Evolutionary conservation across 805 yeast species (phyloP).

Genomic region (Yamadazyma insecticola): DNA sequence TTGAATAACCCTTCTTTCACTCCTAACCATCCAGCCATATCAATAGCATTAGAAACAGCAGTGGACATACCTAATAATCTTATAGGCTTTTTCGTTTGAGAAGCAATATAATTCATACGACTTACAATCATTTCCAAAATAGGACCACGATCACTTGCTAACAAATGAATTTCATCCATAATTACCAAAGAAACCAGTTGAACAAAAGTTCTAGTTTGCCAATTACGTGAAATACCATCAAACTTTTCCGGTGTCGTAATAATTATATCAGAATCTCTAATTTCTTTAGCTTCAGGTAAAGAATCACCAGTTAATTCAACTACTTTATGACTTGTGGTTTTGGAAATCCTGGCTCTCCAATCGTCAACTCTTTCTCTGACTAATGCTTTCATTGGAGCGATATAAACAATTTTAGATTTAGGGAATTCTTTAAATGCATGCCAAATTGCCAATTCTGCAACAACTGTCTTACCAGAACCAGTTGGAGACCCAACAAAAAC

Average conservation of each 20-base stretch:
- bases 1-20: conserved; percentile 72
- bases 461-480: conserved; percentile 97
- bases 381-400: conserved; percentile 87
- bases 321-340: conserved; percentile 43
- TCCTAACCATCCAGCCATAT: conserved; percentile 82
- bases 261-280: conserved; percentile 66
- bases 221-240: conserved; percentile 82
- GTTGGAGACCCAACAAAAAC: conserved; percentile 97
- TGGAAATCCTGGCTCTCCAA: conserved; percentile 57
- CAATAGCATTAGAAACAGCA: conserved; percentile 81
- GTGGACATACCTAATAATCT: conserved; percentile 76
- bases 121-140: conserved; percentile 86
- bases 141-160: conserved; percentile 85
- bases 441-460: conserved; percentile 96
- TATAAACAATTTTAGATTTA: conserved; percentile 72
- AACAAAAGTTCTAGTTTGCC: conserved; percentile 76
- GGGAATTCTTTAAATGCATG: conserved; percentile 86
- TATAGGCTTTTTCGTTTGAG: conserved; percentile 55
- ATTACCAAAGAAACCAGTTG: conserved; percentile 70
- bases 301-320: conserved; percentile 85
- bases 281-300: conserved; percentile 63
- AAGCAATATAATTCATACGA: conserved; percentile 70
- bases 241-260: conserved; percentile 85
- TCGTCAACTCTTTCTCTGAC: conserved; percentile 82
- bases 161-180: conserved; percentile 81